Conservation (phyloP, 1,284 basidiomycete genomes). For the Ceratobasidium theobromae region DNA sequence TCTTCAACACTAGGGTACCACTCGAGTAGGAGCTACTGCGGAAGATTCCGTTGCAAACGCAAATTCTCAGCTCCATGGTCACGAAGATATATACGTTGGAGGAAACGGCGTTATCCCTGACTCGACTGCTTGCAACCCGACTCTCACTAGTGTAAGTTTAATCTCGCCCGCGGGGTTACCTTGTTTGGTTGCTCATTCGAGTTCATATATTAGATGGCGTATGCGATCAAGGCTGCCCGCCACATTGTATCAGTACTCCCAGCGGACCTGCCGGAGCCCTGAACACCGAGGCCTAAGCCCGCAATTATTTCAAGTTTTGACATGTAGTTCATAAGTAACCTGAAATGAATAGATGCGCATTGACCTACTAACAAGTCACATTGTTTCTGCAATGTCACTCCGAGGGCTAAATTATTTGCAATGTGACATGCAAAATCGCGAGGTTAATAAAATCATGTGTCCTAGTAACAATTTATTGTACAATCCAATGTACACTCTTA, state of each 20-base stretch:
- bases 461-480: too few species aligned
- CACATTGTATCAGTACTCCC: constrained; percentile 34
- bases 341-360: too few species aligned
- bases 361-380: too few species aligned
- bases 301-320: too few species aligned
- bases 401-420: too few species aligned
- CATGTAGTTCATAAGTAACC: too few species aligned
- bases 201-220: not conserved
- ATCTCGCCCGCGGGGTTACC: not conserved
- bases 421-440: too few species aligned
- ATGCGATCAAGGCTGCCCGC: not conserved
- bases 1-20: constrained; percentile 1
- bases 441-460: too few species aligned
- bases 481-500: too few species aligned
- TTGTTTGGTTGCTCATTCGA: not conserved
- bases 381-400: too few species aligned
- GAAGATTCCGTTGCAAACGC: constrained; percentile 5
- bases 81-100: constrained; percentile 18
- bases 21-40: not conserved
- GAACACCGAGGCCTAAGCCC: not conserved
- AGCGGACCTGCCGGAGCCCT: not conserved
- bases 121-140: constrained; percentile 32
- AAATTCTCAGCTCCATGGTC: constrained; percentile 7
- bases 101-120: constrained; percentile 27
- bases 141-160: constrained; percentile 26